phyloP scores from a whole-genome alignment of 2,329 filamentous ascomycete genomes.

The Teratosphaeria destructans region DNA sequence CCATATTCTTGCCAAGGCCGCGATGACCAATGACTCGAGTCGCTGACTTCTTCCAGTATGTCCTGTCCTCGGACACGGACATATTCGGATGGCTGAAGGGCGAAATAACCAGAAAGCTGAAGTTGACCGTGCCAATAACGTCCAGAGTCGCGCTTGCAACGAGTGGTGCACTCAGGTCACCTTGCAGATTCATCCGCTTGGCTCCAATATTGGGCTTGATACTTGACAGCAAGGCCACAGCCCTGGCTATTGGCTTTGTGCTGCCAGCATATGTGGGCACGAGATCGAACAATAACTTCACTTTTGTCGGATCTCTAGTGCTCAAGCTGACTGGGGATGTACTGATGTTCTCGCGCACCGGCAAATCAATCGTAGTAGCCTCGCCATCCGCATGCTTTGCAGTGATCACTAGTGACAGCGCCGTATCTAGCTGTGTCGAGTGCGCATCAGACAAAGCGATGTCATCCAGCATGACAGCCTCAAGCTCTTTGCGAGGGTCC shows the following conservation, averaged over 20 bases:
- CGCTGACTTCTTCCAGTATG: slow-evolving; percentile 90
- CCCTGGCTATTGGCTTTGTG: slow-evolving; percentile 67
- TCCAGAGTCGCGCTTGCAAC: slow-evolving; percentile 72
- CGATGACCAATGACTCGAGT: slow-evolving; percentile 72
- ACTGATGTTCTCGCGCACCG: slow-evolving; percentile 84
- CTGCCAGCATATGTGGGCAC: slow-evolving; percentile 86
- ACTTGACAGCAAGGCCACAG: slow-evolving; percentile 75
- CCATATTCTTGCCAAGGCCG: slow-evolving; percentile 79
- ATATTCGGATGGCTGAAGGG: slow-evolving; percentile 92
- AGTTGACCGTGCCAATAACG: slow-evolving; percentile 88
- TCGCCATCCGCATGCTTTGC: slow-evolving; percentile 78
- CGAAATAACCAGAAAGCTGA: slow-evolving; percentile 92
- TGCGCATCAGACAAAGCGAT: slow-evolving; percentile 84
- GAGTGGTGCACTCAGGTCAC: slow-evolving; percentile 85
- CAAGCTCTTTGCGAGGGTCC: slow-evolving; percentile 69
- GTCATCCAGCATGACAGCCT: slow-evolving; percentile 75
- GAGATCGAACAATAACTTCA: slow-evolving; percentile 88
- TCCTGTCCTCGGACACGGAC: slow-evolving; percentile 79
- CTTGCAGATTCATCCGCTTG: slow-evolving; percentile 83
- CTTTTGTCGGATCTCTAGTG: slow-evolving; percentile 63
- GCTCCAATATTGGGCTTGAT: slow-evolving; percentile 74
- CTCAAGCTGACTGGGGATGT: slow-evolving; percentile 91
- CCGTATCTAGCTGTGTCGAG: slow-evolving; percentile 86
- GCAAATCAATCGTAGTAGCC: slow-evolving; percentile 79
- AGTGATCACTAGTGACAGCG: slow-evolving; percentile 81